Percentiles rank a stretch among this genome's conserved stretches.
These are phyloP conservation scores for Alternaria conjuncta DNA, from an alignment of 2,329 filamentous ascomycete species.

Conservation along the genomic window DNA sequence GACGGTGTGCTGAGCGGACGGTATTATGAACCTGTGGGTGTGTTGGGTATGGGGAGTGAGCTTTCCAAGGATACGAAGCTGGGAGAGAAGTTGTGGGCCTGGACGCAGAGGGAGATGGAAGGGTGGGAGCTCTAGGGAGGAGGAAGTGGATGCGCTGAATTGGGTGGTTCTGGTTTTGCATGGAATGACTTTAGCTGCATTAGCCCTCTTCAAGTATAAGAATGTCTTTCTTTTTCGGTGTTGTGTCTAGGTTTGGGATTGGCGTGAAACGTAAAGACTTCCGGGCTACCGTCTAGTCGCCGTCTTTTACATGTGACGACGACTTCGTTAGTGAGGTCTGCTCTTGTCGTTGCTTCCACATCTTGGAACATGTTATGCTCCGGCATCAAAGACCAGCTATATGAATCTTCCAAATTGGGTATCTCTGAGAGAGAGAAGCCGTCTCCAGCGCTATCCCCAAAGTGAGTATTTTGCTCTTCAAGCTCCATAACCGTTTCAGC, in stretches of 20 bases:
- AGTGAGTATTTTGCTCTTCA: not conserved
- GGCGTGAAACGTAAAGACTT: not conserved
- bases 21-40: not conserved
- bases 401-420: not conserved
- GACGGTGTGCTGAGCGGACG: not conserved
- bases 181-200: not conserved
- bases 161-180: not conserved
- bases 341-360: not conserved
- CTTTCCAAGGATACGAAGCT: not conserved
- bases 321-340: not conserved
- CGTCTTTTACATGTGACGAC: conserved; percentile 2
- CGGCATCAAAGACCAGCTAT: not conserved
- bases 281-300: not conserved
- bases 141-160: not conserved
- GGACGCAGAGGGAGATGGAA: not conserved
- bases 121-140: not conserved
- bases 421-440: not conserved
- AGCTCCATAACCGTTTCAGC: conserved; percentile 8
- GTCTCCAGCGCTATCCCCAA: not conserved
- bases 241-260: not conserved
- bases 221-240: not conserved
- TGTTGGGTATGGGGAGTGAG: not conserved
- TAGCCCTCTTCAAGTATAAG: not conserved
- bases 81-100: not conserved
- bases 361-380: conserved; percentile 3